phyloP scores from a whole-genome alignment of 164 flowering plant species.

The Piper longum region DNA sequence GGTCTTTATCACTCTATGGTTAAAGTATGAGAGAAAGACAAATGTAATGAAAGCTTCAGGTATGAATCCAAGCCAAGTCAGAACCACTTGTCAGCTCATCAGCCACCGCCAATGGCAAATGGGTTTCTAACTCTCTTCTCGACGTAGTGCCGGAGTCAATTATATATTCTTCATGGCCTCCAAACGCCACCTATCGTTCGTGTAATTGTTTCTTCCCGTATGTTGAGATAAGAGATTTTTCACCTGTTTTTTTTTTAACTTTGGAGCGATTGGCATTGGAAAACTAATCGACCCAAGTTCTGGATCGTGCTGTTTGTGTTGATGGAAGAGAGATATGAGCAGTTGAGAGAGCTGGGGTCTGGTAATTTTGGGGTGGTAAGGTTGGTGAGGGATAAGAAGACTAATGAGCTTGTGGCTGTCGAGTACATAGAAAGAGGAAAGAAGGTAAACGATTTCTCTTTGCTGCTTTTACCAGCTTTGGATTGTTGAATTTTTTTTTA shows the following conservation, averaged over 20 bases:
- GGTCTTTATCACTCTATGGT: too few relatives aligned
- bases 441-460: constrained; percentile 25
- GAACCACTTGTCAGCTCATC: too few relatives aligned
- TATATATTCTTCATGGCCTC: too few relatives aligned
- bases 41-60: too few relatives aligned
- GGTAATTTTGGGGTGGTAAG: constrained; percentile 50
- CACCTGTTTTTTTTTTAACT: not conserved
- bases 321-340: constrained; percentile 45
- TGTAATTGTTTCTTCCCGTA: not conserved
- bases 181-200: too few relatives aligned
- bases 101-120: too few relatives aligned
- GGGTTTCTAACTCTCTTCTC: too few relatives aligned
- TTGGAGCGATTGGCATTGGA: not conserved
- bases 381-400: constrained; percentile 40
- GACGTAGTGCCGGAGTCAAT: too few relatives aligned
- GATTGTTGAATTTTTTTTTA: too few relatives aligned
- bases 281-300: not conserved
- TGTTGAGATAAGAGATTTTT: not conserved
- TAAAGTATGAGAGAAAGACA: too few relatives aligned
- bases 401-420: constrained; percentile 45
- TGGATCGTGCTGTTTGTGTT: not conserved
- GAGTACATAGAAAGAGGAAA: constrained; percentile 42
- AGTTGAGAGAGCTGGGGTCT: constrained; percentile 38
- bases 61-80: too few relatives aligned
- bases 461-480: too few relatives aligned